Evolutionary conservation across 441 rosid species (phyloP).

Genomic region (Iberis amara): DNA sequence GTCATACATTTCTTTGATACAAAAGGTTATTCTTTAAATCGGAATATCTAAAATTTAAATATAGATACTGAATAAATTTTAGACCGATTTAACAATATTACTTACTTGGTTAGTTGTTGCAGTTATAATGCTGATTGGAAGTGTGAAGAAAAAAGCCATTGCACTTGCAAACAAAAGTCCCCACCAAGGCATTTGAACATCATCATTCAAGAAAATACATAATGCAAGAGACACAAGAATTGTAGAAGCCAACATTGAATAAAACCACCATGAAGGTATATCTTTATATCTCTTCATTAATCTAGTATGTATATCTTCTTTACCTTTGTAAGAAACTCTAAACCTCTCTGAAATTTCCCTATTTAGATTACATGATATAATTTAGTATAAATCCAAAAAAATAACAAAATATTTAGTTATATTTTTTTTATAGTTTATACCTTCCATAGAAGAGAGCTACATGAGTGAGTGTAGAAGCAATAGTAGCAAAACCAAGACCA

Average conservation of each 20-base stretch:
- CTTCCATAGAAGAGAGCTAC: conserved; percentile 59
- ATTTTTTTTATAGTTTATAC: too few species aligned
- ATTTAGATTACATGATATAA: too few species aligned
- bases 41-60: too few species aligned
- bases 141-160: conserved; percentile 47
- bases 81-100: too few species aligned
- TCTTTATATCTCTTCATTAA: conserved; percentile 48
- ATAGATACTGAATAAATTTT: too few species aligned
- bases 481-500: conserved; percentile 57
- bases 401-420: too few species aligned
- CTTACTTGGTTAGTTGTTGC: conserved; percentile 54
- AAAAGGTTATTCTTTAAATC: too few species aligned
- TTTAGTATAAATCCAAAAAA: too few species aligned
- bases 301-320: conserved; percentile 53
- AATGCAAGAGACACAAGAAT: conserved; percentile 39
- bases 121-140: conserved; percentile 52
- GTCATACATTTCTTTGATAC: too few species aligned
- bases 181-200: conserved; percentile 71
- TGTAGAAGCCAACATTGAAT: conserved; percentile 28
- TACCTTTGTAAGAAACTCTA: conserved; percentile 38
- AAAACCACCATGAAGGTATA: conserved; percentile 58
- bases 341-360: conserved; percentile 40
- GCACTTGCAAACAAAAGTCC: conserved; percentile 42
- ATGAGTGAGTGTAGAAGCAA: conserved; percentile 47
- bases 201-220: conserved; percentile 39